These are phyloP conservation scores for Hypoxylon sp. DNA, from an alignment of 2,329 filamentous ascomycete species.

Conservation along the genomic window DNA sequence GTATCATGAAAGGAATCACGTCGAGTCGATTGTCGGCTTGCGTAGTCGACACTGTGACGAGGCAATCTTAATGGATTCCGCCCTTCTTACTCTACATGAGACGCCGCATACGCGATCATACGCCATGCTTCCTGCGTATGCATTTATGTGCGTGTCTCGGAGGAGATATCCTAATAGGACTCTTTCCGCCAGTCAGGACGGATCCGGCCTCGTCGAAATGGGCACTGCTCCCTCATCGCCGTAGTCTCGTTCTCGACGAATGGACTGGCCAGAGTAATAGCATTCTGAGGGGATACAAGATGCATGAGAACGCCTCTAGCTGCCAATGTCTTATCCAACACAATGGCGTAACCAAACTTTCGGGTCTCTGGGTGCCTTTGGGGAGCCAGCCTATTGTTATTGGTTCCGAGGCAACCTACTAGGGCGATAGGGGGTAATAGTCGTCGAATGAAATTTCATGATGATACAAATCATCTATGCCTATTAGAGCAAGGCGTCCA, in stretches of 20 bases:
- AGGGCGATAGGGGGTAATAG: neutral
- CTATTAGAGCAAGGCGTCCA: too few species aligned
- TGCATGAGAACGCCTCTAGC: constrained; percentile 3
- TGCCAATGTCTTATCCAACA: constrained; percentile 4
- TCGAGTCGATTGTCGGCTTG: neutral
- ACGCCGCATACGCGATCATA: neutral
- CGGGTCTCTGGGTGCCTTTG: neutral
- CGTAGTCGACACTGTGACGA: constrained; percentile 9
- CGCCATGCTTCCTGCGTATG: constrained; percentile 1
- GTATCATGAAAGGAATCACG: constrained; percentile 22
- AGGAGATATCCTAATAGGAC: neutral
- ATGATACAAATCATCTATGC: neutral
- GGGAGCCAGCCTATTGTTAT: neutral
- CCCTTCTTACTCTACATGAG: constrained; percentile 17
- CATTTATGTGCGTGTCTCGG: constrained; percentile 7
- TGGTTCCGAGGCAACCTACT: neutral
- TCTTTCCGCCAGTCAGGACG: neutral
- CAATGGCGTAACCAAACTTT: constrained; percentile 6
- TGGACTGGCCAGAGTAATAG: neutral
- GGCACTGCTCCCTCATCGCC: neutral
- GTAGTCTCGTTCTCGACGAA: constrained; percentile 1
- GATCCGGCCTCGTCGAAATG: constrained; percentile 1
- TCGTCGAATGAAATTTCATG: neutral
- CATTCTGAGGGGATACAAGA: neutral
- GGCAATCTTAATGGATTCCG: constrained; percentile 9